Evolutionary conservation across 139 green algal genomes (phyloP).

Genomic region (Eudorina sp.): DNA sequence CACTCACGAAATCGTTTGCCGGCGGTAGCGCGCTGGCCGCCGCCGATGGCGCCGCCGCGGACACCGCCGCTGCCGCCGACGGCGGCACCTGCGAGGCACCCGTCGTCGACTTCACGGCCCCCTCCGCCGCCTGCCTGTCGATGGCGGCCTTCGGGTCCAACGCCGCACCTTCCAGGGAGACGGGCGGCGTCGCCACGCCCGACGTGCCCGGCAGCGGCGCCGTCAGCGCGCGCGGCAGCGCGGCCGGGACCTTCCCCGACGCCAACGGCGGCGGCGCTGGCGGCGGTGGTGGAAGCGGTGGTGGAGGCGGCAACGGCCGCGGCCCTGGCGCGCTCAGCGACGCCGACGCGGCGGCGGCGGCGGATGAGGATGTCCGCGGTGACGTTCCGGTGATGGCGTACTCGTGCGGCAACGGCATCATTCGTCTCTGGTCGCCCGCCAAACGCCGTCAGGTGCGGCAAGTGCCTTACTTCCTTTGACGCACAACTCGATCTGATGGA

Average conservation of each 20-base stretch:
- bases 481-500: too few relatives aligned
- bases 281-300: not conserved
- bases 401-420: not conserved
- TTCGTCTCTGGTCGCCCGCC: slow-evolving; percentile 8
- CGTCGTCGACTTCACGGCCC: not conserved
- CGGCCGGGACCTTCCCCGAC: not conserved
- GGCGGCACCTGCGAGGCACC: not conserved
- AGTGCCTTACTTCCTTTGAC: too few relatives aligned
- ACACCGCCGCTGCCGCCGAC: not conserved
- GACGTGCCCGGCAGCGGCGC: not conserved
- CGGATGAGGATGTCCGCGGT: not conserved
- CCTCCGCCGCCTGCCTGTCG: not conserved
- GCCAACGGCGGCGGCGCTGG: not conserved
- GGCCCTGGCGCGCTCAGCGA: not conserved
- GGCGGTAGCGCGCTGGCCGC: not conserved
- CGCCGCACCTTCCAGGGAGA: not conserved
- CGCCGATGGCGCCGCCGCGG: not conserved
- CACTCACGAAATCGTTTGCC: not conserved
- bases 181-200: not conserved
- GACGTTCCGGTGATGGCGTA: slow-evolving; percentile 38
- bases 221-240: not conserved
- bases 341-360: not conserved
- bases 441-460: not conserved
- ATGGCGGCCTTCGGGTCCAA: not conserved
- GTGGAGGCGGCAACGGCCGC: not conserved